These are phyloP conservation scores for Allodekkera sacchari DNA, from an alignment of 805 yeast genomes.

Conservation along the genomic window DNA sequence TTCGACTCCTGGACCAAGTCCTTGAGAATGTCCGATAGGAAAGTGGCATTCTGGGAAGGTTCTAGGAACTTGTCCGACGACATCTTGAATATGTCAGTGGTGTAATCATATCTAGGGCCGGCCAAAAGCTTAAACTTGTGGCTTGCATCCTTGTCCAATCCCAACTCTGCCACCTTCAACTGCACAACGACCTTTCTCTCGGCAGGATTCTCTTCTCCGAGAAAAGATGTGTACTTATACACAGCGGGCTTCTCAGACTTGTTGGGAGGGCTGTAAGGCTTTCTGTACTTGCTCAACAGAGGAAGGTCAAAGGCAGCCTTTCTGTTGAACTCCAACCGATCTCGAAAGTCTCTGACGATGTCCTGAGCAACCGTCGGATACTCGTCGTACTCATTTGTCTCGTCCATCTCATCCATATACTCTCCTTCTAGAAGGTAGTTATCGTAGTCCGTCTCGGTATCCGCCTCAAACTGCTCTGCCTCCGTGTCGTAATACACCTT, in stretches of 20 bases:
- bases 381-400: constrained; percentile 53
- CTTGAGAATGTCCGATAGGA: constrained; percentile 54
- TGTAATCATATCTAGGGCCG: constrained; percentile 65
- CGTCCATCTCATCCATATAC: constrained; percentile 20
- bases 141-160: constrained; percentile 39
- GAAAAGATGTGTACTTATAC: constrained; percentile 64
- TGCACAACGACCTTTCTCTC: constrained; percentile 60
- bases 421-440: constrained; percentile 29
- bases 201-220: constrained; percentile 65
- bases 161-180: constrained; percentile 45
- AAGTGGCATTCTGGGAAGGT: constrained; percentile 80
- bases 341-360: constrained; percentile 61
- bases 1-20: constrained; percentile 58
- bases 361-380: constrained; percentile 66
- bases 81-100: constrained; percentile 52
- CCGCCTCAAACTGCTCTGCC: constrained; percentile 33
- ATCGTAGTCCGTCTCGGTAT: constrained; percentile 32
- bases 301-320: constrained; percentile 93
- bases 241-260: constrained; percentile 42
- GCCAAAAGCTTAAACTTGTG: constrained; percentile 77
- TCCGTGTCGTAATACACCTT: constrained; percentile 34
- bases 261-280: constrained; percentile 48
- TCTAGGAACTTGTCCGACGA: constrained; percentile 59
- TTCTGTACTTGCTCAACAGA: constrained; percentile 64
- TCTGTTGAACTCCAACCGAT: constrained; percentile 67